phyloP scores from a whole-genome alignment of 805 yeast species.

The Aciculoconidium aculeatum region DNA sequence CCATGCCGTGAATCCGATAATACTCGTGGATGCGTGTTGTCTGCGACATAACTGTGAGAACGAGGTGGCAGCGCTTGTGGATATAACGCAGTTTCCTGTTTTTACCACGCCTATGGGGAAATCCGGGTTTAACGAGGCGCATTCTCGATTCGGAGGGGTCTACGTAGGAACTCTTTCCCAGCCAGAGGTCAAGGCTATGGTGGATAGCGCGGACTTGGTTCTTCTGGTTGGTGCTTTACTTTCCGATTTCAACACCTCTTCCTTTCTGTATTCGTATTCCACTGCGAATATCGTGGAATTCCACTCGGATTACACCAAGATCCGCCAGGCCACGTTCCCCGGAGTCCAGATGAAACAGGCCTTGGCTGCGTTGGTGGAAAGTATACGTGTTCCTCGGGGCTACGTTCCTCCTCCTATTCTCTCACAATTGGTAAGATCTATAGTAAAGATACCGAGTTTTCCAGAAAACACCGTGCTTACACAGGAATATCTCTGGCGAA shows the following conservation, averaged over 20 bases:
- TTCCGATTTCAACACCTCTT: slow-evolving; percentile 20
- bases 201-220: slow-evolving; percentile 18
- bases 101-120: slow-evolving; percentile 21
- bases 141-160: slow-evolving; percentile 16
- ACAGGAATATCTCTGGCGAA: slow-evolving; percentile 22
- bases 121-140: slow-evolving; percentile 17
- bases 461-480: slow-evolving; percentile 10
- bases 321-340: slow-evolving; percentile 13
- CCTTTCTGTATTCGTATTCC: slow-evolving; percentile 16
- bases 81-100: slow-evolving; percentile 13
- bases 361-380: slow-evolving; percentile 9
- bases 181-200: slow-evolving; percentile 15
- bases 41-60: slow-evolving; percentile 14
- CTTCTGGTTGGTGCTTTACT: slow-evolving; percentile 19
- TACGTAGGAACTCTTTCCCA: slow-evolving; percentile 20
- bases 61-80: slow-evolving; percentile 15
- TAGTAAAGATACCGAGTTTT: too few species aligned
- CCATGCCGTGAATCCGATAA: slow-evolving; percentile 14
- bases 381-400: slow-evolving; percentile 2
- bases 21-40: slow-evolving; percentile 18
- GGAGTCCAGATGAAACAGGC: slow-evolving; percentile 16
- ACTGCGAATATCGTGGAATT: slow-evolving; percentile 18
- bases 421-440: not conserved
- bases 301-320: slow-evolving; percentile 17
- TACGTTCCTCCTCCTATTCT: slow-evolving; percentile 4